phyloP scores from a whole-genome alignment of 2,329 filamentous ascomycete species.

The Colletotrichum acutatum region DNA sequence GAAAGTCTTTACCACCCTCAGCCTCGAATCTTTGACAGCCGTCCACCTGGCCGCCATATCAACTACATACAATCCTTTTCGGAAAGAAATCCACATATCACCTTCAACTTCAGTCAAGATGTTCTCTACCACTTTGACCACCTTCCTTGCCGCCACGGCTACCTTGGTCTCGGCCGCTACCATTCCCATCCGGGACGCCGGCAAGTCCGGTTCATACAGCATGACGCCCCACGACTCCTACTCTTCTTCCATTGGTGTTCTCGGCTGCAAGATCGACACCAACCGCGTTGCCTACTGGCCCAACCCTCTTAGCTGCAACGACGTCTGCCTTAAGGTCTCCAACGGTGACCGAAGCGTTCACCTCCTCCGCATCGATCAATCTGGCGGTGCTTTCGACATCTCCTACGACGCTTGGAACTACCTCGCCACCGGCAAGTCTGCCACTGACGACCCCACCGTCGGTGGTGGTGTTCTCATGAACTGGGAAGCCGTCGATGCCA shows the following conservation, averaged over 20 bases:
- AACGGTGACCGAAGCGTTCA: slow-evolving; percentile 61
- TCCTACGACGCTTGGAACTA: slow-evolving; percentile 72
- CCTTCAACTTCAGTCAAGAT: slow-evolving; percentile 35
- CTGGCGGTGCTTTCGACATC: slow-evolving; percentile 67
- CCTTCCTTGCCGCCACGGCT: slow-evolving; percentile 44
- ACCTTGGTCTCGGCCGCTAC: slow-evolving; percentile 40
- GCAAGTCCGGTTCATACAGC: slow-evolving; percentile 44
- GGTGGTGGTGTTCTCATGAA: slow-evolving; percentile 64
- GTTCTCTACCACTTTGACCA: slow-evolving; percentile 42
- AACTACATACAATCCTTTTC: not conserved
- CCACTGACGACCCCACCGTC: slow-evolving; percentile 54
- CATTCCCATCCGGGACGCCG: slow-evolving; percentile 36
- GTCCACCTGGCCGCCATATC: not conserved
- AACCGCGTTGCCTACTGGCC: slow-evolving; percentile 73
- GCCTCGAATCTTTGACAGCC: slow-evolving; percentile 2
- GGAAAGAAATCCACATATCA: not conserved
- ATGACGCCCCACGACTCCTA: slow-evolving; percentile 67
- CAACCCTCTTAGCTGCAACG: slow-evolving; percentile 60
- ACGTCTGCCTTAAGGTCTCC: slow-evolving; percentile 66
- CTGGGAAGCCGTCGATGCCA: slow-evolving; percentile 59
- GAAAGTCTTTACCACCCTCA: not conserved
- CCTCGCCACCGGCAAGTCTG: slow-evolving; percentile 61
- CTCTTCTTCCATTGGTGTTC: slow-evolving; percentile 67
- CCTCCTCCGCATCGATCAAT: slow-evolving; percentile 68
- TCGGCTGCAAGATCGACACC: slow-evolving; percentile 70